phyloP scores from a whole-genome alignment of 2,329 filamentous ascomycete genomes.

The Paecilomyces formosus region DNA sequence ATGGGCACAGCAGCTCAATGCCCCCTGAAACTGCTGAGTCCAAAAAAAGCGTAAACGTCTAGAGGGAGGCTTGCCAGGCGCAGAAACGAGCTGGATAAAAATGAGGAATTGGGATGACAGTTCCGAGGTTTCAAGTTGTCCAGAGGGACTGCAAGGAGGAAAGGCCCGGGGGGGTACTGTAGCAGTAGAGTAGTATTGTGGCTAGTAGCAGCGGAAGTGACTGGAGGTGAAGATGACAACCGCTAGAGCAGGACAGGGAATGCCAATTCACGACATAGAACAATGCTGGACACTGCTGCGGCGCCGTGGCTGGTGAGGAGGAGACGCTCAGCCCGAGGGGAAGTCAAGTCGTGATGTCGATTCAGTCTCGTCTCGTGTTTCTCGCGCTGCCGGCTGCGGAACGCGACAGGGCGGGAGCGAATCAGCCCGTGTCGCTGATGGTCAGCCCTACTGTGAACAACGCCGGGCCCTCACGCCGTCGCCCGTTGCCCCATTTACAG shows the following conservation, averaged over 20 bases:
- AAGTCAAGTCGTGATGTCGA: slow-evolving; percentile 17
- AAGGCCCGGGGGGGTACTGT: background rate
- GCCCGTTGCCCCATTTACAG: background rate
- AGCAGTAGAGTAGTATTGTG: too few relatives aligned
- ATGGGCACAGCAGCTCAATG: slow-evolving; percentile 25
- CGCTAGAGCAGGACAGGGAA: background rate
- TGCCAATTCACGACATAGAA: background rate
- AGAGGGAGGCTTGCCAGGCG: background rate
- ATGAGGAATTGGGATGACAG: background rate
- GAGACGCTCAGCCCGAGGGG: background rate
- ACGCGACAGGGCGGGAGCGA: slow-evolving; percentile 10
- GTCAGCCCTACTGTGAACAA: background rate
- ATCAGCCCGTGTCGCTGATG: background rate
- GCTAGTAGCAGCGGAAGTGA: background rate
- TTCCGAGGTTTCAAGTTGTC: background rate
- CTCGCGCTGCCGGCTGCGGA: slow-evolving; percentile 12
- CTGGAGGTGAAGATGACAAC: background rate
- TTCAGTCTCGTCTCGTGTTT: slow-evolving; percentile 11
- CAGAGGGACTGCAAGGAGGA: background rate
- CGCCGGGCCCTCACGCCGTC: background rate
- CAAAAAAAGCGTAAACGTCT: background rate
- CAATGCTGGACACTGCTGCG: background rate
- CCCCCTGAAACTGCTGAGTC: slow-evolving; percentile 7
- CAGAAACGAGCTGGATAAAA: background rate
- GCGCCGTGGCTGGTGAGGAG: background rate